A percentile compares a stretch with the other conserved stretches of the same genome.
Evolutionary conservation across 768 basidiomycete species (phyloP).

Genomic region (Mycena polygramma): DNA sequence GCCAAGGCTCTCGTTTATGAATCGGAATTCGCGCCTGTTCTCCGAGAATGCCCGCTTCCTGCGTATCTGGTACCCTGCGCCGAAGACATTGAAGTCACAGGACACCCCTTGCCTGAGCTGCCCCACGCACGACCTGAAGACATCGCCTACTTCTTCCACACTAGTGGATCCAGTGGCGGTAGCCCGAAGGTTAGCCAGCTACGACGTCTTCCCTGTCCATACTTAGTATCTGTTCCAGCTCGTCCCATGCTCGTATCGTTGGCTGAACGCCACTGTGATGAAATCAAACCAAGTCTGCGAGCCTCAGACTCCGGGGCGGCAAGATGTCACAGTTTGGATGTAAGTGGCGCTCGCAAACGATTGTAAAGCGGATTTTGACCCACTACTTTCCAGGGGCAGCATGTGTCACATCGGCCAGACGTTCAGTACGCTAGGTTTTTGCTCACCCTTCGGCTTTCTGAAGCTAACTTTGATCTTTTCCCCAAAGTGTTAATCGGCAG

Average conservation of each 20-base stretch:
- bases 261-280: slow-evolving; percentile 62
- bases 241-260: slow-evolving; percentile 67
- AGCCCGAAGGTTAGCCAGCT: slow-evolving; percentile 59
- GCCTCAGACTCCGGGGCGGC: slow-evolving; percentile 56
- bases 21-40: slow-evolving; percentile 54
- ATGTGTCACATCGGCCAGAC: slow-evolving; percentile 73
- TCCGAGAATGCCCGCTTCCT: slow-evolving; percentile 57
- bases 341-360: slow-evolving; percentile 52
- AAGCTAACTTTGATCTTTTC: slow-evolving; percentile 37
- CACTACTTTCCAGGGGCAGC: slow-evolving; percentile 59
- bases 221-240: slow-evolving; percentile 45
- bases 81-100: slow-evolving; percentile 45
- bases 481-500: slow-evolving; percentile 32
- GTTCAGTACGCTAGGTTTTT: slow-evolving; percentile 57
- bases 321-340: slow-evolving; percentile 74
- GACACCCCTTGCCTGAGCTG: slow-evolving; percentile 55
- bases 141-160: slow-evolving; percentile 71
- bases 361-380: slow-evolving; percentile 39
- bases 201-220: not conserved
- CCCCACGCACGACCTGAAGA: slow-evolving; percentile 45
- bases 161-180: slow-evolving; percentile 76
- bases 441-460: slow-evolving; percentile 36
- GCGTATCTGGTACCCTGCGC: slow-evolving; percentile 50
- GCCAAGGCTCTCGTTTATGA: slow-evolving; percentile 73
- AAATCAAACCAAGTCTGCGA: slow-evolving; percentile 61